Base-by-base conservation (phyloP, 2,329 filamentous ascomycete species). In the Colletotrichum tamarilloi region DNA sequence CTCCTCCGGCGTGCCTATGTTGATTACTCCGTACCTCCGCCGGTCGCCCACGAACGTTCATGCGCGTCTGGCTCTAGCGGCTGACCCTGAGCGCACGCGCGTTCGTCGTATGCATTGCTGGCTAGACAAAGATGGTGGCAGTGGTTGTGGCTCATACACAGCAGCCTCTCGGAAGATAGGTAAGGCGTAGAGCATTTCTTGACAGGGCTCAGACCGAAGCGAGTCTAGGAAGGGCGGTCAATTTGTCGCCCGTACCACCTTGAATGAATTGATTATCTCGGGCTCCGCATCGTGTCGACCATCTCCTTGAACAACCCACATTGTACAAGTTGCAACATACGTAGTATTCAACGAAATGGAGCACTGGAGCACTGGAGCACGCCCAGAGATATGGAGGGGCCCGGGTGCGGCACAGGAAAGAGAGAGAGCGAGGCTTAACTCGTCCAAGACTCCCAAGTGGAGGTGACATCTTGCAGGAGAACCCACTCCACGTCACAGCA, bases 401-500 rank as follows among this genome's bases (percentile, higher is more conserved):
- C 49, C 19, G 22, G 35, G 62, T 32, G 68, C 26, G 32, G 46
- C 46, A 56, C 64, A 46, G 42, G 52, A 58, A 64, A n/a, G 42
- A 49, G 42, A 49, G 42, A 49, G 42, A n/a, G 42, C 42, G 42
- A 72, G 68, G 68, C 68, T 72, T 62, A 72, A 72, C 46, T 72
- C 64, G 32, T 62, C 57, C 57, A 30, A 53, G 42, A 57, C 35
- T 62, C 49, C 58, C 58, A 49, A 57, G 63, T 62, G 68, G 63
- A 72, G 35, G 35, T 46, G 49, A 12, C 56, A 49, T 60, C 53
- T 49, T 58, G 26, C 30, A 22, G 24, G 35, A 22, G 49, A 62
- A 63, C 38, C 69, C 69, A 68, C 69, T 42, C 58, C 42, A 32
- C 58, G 65, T 72, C 64, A 68, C 69, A 53, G 69, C 57, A 72